Evolutionary conservation across 768 basidiomycete species (phyloP).

Genomic region (Leccinum incarnatum): DNA sequence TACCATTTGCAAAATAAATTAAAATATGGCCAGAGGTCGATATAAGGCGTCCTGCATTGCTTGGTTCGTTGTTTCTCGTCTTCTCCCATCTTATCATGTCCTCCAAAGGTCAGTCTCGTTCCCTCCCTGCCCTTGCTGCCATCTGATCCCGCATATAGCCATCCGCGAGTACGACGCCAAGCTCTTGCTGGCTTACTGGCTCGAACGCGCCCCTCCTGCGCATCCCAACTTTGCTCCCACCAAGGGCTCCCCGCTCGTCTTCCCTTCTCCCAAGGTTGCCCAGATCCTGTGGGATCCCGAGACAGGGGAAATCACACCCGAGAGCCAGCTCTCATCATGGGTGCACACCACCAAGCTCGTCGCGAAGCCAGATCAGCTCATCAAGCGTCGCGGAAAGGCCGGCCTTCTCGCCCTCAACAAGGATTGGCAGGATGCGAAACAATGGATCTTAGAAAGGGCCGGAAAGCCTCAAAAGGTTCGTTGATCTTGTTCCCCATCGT

Average conservation of each 20-base stretch:
- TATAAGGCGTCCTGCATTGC: conserved; percentile 10
- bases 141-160: conserved; percentile 38
- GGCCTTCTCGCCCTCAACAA: conserved; percentile 95
- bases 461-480: conserved; percentile 84
- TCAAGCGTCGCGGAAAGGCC: conserved; percentile 99
- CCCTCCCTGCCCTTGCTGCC: background rate
- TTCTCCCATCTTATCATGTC: conserved; percentile 27
- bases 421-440: conserved; percentile 80
- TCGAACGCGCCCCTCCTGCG: conserved; percentile 82
- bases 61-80: background rate
- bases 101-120: conserved; percentile 29
- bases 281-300: conserved; percentile 81
- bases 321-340: conserved; percentile 69
- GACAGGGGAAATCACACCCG: conserved; percentile 58
- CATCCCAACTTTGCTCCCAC: conserved; percentile 54
- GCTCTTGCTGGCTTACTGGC: conserved; percentile 96
- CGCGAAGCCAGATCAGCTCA: conserved; percentile 96
- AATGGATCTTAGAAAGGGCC: conserved; percentile 85
- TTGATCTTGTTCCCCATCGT: conserved; percentile 2
- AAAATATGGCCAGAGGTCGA: conserved; percentile 9
- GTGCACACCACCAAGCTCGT: conserved; percentile 85
- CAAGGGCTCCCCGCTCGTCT: conserved; percentile 43
- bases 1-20: conserved; percentile 19
- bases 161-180: conserved; percentile 99
- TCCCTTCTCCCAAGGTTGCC: conserved; percentile 77